Percentiles rank a stretch among this genome's conserved stretches.
Evolutionary conservation across 2,329 filamentous ascomycete genomes (phyloP).

Genomic region (Pseudogymnoascus sp.): DNA sequence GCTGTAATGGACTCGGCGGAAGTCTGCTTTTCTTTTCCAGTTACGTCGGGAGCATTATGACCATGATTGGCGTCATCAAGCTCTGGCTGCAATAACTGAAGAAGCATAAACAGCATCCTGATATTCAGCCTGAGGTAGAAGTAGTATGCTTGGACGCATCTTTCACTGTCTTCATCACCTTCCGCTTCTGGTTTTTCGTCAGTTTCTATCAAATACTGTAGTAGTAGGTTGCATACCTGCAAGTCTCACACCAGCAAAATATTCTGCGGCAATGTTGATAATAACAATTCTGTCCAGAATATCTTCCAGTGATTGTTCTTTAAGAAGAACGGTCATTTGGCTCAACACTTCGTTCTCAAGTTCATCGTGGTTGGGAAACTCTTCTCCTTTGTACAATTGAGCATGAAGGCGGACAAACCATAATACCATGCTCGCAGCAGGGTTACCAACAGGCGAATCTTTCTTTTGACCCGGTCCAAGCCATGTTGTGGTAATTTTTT

Average conservation of each 20-base stretch:
- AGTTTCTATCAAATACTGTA: neutral
- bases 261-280: slow-evolving; percentile 79
- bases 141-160: slow-evolving; percentile 43
- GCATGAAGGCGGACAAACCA: slow-evolving; percentile 87
- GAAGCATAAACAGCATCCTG: slow-evolving; percentile 64
- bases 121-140: slow-evolving; percentile 73
- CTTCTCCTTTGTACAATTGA: slow-evolving; percentile 69
- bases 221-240: slow-evolving; percentile 38
- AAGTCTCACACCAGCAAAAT: slow-evolving; percentile 57
- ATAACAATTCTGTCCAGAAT: slow-evolving; percentile 72
- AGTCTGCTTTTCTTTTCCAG: slow-evolving; percentile 30
- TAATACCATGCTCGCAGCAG: slow-evolving; percentile 44
- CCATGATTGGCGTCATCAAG: slow-evolving; percentile 35
- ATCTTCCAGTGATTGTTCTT: slow-evolving; percentile 56
- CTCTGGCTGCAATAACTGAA: slow-evolving; percentile 63
- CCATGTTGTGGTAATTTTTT: slow-evolving; percentile 52
- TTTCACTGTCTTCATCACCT: slow-evolving; percentile 24
- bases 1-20: slow-evolving; percentile 45
- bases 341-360: slow-evolving; percentile 79
- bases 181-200: slow-evolving; percentile 38
- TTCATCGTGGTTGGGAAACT: slow-evolving; percentile 69
- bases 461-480: slow-evolving; percentile 33
- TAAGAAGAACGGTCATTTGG: slow-evolving; percentile 66
- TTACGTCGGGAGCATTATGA: slow-evolving; percentile 36
- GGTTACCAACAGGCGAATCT: neutral